A percentile compares a stretch with the other conserved stretches of the same genome.
These are phyloP conservation scores for Castanea sativa DNA, from an alignment of 306 rosid species.

Conservation along the genomic window DNA sequence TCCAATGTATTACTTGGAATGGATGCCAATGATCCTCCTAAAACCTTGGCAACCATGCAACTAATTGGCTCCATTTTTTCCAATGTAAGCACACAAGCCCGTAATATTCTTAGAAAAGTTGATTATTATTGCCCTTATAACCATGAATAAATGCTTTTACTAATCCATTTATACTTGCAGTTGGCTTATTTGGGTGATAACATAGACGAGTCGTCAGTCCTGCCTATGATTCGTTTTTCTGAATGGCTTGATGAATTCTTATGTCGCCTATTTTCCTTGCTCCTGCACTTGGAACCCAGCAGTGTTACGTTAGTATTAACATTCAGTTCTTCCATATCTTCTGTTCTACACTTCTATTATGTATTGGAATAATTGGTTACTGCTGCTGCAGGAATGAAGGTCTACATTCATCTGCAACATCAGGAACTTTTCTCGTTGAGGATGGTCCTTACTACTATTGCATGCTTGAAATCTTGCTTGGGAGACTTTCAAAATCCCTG, in stretches of 20 bases:
- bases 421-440: conserved; percentile 97
- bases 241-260: conserved; percentile 99
- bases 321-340: conserved; percentile 13
- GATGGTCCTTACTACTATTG: conserved; percentile 97
- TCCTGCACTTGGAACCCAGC: conserved; percentile 91
- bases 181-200: conserved; percentile 82
- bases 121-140: conserved; percentile 9
- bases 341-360: conserved; percentile 4
- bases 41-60: conserved; percentile 99
- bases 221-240: conserved; percentile 88
- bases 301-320: conserved; percentile 75
- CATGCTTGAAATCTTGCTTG: conserved; percentile 89
- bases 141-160: conserved; percentile 14
- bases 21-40: conserved; percentile 99
- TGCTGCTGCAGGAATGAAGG: conserved; percentile 81
- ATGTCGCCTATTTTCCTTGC: conserved; percentile 92
- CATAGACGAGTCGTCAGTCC: conserved; percentile 60
- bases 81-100: conserved; percentile 61
- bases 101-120: conserved; percentile 1
- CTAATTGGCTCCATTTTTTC: conserved; percentile 92
- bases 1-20: conserved; percentile 98
- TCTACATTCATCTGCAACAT: conserved; percentile 72
- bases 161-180: conserved; percentile 47
- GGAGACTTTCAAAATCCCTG: conserved; percentile 78
- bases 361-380: conserved; percentile 30